These are phyloP conservation scores for Blastobotrys aristatus DNA, from an alignment of 1,139 yeast genomes.

Conservation along the genomic window DNA sequence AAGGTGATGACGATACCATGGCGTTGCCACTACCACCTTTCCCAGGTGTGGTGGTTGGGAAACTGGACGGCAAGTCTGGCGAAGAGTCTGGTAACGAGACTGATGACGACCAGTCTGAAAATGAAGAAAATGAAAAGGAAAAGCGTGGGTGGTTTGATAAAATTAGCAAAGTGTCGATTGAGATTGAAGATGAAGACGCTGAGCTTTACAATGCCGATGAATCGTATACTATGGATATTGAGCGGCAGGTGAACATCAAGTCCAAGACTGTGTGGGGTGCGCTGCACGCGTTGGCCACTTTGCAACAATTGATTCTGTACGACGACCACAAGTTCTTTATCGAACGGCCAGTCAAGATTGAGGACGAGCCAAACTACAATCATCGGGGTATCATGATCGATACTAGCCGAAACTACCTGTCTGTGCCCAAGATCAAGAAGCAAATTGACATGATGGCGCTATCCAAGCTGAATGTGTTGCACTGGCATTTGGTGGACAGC, in stretches of 20 bases:
- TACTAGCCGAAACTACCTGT: conserved; percentile 41
- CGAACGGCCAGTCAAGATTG: conserved; percentile 37
- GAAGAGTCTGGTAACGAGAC: too few species aligned
- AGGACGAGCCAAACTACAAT: conserved; percentile 40
- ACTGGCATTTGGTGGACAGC: conserved; percentile 45
- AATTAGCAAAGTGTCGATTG: conserved; percentile 16
- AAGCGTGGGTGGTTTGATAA: too few species aligned
- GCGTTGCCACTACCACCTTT: conserved; percentile 20
- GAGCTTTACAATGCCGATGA: conserved; percentile 43
- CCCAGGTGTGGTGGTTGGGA: too few species aligned
- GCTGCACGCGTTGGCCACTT: conserved; percentile 41
- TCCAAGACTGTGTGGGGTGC: conserved; percentile 44
- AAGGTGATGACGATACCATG: conserved; percentile 21
- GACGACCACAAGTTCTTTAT: conserved; percentile 23
- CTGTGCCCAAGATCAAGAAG: conserved; percentile 33
- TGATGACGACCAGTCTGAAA: neutral
- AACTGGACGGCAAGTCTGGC: too few species aligned
- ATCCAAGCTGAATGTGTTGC: conserved; percentile 42
- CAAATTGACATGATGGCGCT: conserved; percentile 44
- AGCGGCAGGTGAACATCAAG: conserved; percentile 28
- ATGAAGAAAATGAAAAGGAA: conserved; percentile 10
- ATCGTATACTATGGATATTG: conserved; percentile 34
- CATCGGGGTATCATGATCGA: conserved; percentile 47
- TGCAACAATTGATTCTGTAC: conserved; percentile 38
- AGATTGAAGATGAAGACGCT: conserved; percentile 32